A percentile compares a stretch with the other conserved stretches of the same genome.
Evolutionary conservation across 208 protist species (phyloP).

Genomic region (Vickermania ingenoplastis): DNA sequence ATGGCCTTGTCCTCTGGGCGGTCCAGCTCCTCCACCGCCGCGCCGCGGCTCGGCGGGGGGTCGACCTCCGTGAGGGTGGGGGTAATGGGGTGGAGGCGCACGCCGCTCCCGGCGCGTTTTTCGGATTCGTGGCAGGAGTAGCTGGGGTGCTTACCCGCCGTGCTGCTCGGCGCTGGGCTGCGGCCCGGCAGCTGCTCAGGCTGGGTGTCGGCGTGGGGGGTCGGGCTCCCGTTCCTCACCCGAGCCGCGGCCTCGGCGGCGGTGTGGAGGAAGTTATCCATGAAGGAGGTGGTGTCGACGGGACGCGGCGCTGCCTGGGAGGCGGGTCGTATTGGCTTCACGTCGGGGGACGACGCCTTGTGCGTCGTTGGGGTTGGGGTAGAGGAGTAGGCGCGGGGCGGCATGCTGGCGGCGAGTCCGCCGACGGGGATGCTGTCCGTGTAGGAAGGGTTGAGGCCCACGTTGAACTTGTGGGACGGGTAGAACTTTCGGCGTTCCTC

Average conservation of each 20-base stretch:
- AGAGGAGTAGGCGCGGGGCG: background rate
- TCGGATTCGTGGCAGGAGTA: background rate
- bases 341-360: background rate
- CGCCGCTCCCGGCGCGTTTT: background rate
- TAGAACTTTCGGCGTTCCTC: background rate
- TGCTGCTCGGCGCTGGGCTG: background rate
- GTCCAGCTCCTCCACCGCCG: background rate
- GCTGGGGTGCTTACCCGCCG: background rate
- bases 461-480: background rate
- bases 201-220: background rate
- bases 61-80: background rate
- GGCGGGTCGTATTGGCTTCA: background rate
- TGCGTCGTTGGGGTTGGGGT: background rate
- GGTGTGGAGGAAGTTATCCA: background rate
- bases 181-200: no score
- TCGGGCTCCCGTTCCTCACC: background rate
- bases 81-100: background rate
- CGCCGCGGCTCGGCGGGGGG: background rate
- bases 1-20: background rate
- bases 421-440: background rate
- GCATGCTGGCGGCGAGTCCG: no score
- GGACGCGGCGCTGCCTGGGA: background rate
- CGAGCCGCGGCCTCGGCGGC: background rate
- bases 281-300: background rate
- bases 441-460: background rate